A percentile compares a stretch with the other conserved stretches of the same genome.
Evolutionary conservation across 2,329 filamentous ascomycete genomes (phyloP).

Genomic region (Colletotrichum phormii): DNA sequence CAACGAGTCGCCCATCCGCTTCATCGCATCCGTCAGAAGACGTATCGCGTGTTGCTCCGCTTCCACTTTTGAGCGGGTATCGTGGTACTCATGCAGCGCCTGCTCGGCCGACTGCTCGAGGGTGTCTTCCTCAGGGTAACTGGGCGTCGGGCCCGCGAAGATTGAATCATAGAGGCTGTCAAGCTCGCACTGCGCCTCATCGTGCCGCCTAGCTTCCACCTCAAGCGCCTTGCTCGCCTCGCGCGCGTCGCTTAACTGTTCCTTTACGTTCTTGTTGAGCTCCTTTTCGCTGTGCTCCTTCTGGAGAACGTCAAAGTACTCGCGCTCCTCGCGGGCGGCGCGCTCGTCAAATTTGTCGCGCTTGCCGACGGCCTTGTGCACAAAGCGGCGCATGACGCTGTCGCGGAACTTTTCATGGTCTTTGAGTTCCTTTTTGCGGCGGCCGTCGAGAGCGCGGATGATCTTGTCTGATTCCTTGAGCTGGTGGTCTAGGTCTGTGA

Average conservation of each 20-base stretch:
- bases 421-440: conserved; percentile 59
- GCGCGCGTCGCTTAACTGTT: conserved; percentile 54
- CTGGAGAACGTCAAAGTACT: conserved; percentile 65
- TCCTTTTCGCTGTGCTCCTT: conserved; percentile 58
- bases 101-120: conserved; percentile 52
- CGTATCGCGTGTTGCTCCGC: conserved; percentile 54
- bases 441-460: conserved; percentile 52
- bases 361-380: conserved; percentile 62
- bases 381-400: conserved; percentile 62
- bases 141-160: conserved; percentile 64
- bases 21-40: conserved; percentile 53
- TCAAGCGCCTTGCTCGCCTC: conserved; percentile 50
- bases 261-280: conserved; percentile 52
- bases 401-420: conserved; percentile 66
- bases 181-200: conserved; percentile 57
- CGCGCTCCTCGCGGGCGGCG: conserved; percentile 64
- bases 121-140: conserved; percentile 64
- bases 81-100: conserved; percentile 51
- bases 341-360: conserved; percentile 60
- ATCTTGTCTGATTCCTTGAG: conserved; percentile 49
- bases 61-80: conserved; percentile 48
- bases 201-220: conserved; percentile 47
- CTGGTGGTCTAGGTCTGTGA: conserved; percentile 58
- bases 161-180: conserved; percentile 64
- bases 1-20: conserved; percentile 49